Evolutionary conservation across 2,329 filamentous ascomycete species (phyloP), one percentile per base, ranked within the genome.

Genomic region (Phialophora verrucosa): DNA sequence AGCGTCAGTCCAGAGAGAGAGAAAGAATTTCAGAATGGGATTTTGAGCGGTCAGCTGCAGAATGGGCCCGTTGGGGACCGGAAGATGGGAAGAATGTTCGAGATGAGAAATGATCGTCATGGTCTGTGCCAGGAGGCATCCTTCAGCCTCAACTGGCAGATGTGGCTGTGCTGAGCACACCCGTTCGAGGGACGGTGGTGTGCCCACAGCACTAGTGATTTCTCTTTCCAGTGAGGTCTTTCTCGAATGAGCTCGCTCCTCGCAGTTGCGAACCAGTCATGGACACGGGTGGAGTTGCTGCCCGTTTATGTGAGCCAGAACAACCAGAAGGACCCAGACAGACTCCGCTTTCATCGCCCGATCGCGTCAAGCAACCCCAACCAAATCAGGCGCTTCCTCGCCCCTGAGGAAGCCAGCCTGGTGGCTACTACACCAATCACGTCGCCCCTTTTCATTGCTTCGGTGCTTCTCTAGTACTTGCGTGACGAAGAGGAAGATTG

Each of bases 341-440:
- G 32, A 57, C 50, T 65, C 51, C 63, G 38, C 35, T 62, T 55
- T 42, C 50, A 65, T 57, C 58, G 58, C 53, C 20, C 38, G 58
- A 65, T 65, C 50, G 51, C 44, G 54, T 62, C 31, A 65, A 65
- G 31, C 51, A 60, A 38, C 44, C 35, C 58, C 49, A 55, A 56
- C 57, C 57, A 42, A 29, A 60, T 61, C n/a, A 58, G 31, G 50
- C 51, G 5, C 54, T 35, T 25, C 12, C 20, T 32, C 17, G 20
- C 57, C 56, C 58, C 50, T 55, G 53, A 57, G 27, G 29, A 32
- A 57, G 38, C 32, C 56, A 60, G 58, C 58, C 63, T 65, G 63
- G 54, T 38, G 61, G 50, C 35, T 56, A 49, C 57, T 65, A 38
- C 58, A 57, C 63, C 32, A 65, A 56, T 31, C 35, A 58, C 38